phyloP scores from a whole-genome alignment of 345 rosid species.

The Corchorus capsularis region DNA sequence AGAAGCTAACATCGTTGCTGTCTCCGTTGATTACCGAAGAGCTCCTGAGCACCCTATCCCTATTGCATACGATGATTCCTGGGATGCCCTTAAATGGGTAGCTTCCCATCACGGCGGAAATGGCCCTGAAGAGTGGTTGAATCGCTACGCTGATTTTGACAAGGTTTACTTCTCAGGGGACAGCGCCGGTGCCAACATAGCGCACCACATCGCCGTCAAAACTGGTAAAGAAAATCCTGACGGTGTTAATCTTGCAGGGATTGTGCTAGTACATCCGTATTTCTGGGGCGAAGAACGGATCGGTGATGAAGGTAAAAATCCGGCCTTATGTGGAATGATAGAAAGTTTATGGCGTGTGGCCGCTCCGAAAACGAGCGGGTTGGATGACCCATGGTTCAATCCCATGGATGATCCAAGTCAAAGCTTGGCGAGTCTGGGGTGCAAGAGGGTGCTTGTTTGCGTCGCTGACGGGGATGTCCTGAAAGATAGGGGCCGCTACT shows the following conservation, averaged over 20 bases:
- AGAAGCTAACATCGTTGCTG: conserved; percentile 39
- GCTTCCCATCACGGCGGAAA: conserved; percentile 27
- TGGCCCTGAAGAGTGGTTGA: conserved; percentile 47
- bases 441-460: conserved; percentile 42
- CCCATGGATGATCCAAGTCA: conserved; percentile 42
- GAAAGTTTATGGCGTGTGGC: conserved; percentile 29
- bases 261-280: conserved; percentile 27
- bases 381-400: conserved; percentile 52
- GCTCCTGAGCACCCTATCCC: conserved; percentile 47
- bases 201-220: conserved; percentile 37
- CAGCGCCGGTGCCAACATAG: conserved; percentile 45
- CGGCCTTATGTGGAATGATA: not conserved
- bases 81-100: conserved; percentile 46
- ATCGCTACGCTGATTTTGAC: conserved; percentile 26
- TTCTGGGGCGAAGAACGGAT: conserved; percentile 38
- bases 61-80: conserved; percentile 37
- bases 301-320: conserved; percentile 13
- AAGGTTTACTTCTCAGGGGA: conserved; percentile 46
- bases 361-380: conserved; percentile 40
- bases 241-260: conserved; percentile 25
- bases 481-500: conserved; percentile 42
- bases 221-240: conserved; percentile 22
- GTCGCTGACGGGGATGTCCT: conserved; percentile 44
- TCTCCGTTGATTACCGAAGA: conserved; percentile 50
- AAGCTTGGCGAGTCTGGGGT: conserved; percentile 35